These are phyloP conservation scores for Brachypodium distachyon DNA, from an alignment of 202 grass and related monocot genomes.

Conservation along the genomic window DNA sequence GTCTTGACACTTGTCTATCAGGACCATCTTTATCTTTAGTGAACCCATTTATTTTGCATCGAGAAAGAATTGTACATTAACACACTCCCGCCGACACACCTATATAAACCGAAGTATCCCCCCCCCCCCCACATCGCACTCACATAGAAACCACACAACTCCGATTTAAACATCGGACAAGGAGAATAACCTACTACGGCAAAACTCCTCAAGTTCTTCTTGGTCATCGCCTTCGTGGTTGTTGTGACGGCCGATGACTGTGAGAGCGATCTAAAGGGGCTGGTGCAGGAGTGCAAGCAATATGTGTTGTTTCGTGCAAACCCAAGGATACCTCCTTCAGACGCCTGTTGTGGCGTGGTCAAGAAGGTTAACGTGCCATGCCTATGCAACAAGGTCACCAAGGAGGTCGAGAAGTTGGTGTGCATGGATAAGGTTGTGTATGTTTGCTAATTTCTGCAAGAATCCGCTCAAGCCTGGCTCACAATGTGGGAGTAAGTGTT, in stretches of 20 bases:
- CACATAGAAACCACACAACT: neutral
- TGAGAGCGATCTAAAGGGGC: neutral
- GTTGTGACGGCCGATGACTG: neutral
- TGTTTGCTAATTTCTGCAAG: slow-evolving; percentile 14
- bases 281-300: slow-evolving; percentile 1
- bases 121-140: neutral
- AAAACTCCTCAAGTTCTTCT: neutral
- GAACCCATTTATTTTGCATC: neutral
- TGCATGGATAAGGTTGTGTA: slow-evolving; percentile 50
- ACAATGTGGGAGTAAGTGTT: slow-evolving; percentile 43
- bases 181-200: neutral
- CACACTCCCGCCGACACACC: neutral
- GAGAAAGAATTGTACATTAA: no score
- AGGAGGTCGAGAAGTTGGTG: neutral
- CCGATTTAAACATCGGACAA: neutral
- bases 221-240: neutral
- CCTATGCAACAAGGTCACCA: slow-evolving; percentile 20
- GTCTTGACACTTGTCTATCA: neutral
- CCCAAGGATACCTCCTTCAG: slow-evolving; percentile 24
- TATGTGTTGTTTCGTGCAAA: slow-evolving; percentile 18
- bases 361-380: slow-evolving; percentile 10
- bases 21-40: neutral
- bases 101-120: neutral
- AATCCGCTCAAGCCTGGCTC: slow-evolving; percentile 22
- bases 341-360: slow-evolving; percentile 4